Evolutionary conservation across 163 green algal species (phyloP), one percentile per base, ranked within the genome.

Genomic region (Chloroidium sp.): DNA sequence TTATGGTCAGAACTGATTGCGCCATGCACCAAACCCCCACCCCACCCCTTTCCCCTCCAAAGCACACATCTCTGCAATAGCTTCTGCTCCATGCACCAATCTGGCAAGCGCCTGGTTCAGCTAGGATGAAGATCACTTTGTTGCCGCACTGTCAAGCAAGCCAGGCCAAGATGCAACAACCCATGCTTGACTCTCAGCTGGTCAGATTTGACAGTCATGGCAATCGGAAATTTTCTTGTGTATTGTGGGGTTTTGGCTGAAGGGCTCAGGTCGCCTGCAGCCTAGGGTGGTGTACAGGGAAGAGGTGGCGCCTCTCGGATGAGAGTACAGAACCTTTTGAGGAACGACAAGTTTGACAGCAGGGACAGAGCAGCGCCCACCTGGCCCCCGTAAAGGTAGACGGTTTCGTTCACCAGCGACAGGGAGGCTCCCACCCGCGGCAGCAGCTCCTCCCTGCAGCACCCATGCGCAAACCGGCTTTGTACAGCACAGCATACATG

Each of bases 321-420:
- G 36, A 36, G 36, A 36, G 36, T 36, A 36, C 36, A 36, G 36
- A 36, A 36, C 36, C 36, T 36, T 36, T 36, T 36, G 36, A 36
- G 36, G 36, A 3, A 14, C 12, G 13, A 4, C 4, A 6, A 1
- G 8, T 8, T 13, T 2, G 59, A 58, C 13, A 10, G 64, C 64
- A 72, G 64, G 6, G 64, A 72, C 64, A n/a, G 64, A 10, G 8
- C 6, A 72, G 64, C 64, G 8, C 64, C 64, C 64, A 87, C 90
- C 86, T 92, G 89, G 0, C 90, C 90, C 2, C 89, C 90, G 77
- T 89, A 94, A 1, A 93, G 59, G 76, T 89, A 92, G 1, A 92
- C 69, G 1, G 82, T 79, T 1, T 87, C 81, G 0, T 77, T 82
- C 1, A 90, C 79, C 14, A 76, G 69, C 0, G 85, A 88, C 10